Evolutionary conservation across 2,329 filamentous ascomycete genomes (phyloP), one percentile per base, ranked within the genome.

Genomic region (Dactylellina haptotyla): DNA sequence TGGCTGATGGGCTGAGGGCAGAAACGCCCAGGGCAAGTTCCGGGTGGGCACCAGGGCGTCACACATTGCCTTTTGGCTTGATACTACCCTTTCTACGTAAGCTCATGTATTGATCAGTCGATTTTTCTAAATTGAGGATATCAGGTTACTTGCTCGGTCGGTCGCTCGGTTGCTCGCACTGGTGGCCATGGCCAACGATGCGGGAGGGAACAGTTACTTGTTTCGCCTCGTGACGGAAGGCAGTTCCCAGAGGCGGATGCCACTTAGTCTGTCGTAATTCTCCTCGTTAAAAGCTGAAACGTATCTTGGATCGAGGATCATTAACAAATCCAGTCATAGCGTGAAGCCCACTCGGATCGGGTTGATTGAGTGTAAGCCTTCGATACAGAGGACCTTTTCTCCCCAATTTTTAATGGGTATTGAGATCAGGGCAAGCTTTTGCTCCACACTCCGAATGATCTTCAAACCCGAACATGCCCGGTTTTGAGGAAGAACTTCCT

Each of bases 161-260:
- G 23, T 25, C 6, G 14, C 48, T 51, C 43, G 16, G 16, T 37
- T 23, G 62, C 50, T 63, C 66, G 56, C 65, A 63, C 58, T 30
- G 26, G 41, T 59, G 50, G 51, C 66, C 34, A 72, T 59, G 50
- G 51, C 66, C 34, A 72, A 45, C 34, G 37, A 65, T 72, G 59
- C 59, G 58, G 58, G 51, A 64, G 51, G 56, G 53, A 51, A 23
- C 56, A 62, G 56, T 48, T 53, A 56, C 34, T 65, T 58, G 67
- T 72, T 65, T 72, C 59, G 67, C 59, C 59, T 53, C 45, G 67
- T 72, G 67, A 65, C 67, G 59, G 67, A 54, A 50, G 48, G 48
- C 48, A 48, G 20, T 43, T 53, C 41, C 66, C 32, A 51, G 53
- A 53, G 28, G 43, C 39, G 32, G 41, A 25, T 53, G n/a, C 34